Conservation (phyloP, 768 basidiomycete species). For the Mycena crocata region DNA sequence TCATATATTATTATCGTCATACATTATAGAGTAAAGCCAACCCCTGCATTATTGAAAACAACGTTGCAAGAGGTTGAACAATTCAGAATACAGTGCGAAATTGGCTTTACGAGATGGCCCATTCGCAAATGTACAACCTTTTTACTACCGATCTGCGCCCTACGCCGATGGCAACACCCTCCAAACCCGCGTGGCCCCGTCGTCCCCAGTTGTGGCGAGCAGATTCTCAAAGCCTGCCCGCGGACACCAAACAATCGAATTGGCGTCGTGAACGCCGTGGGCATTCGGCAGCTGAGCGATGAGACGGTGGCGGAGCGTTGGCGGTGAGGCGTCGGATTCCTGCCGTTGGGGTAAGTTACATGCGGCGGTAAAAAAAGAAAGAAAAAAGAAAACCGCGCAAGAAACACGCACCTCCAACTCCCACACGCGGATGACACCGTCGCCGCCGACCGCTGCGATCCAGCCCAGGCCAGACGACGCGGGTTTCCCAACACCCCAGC, state of each 20-base stretch:
- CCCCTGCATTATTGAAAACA: no score
- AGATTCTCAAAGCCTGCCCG: conserved; percentile 71
- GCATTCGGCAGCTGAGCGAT: conserved; percentile 71
- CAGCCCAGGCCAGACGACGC: conserved; percentile 66
- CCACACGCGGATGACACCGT: conserved; percentile 88
- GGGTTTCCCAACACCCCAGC: conserved; percentile 68
- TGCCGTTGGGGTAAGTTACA: no score
- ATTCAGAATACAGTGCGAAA: no score
- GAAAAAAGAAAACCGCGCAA: conserved; percentile 10
- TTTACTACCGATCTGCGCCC: no score
- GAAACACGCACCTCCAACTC: conserved; percentile 66
- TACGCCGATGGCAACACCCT: conserved; percentile 43
- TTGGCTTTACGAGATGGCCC: no score
- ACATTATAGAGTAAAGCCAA: no score
- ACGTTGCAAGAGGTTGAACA: no score
- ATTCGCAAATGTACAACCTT: no score
- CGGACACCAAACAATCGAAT: conserved; percentile 87
- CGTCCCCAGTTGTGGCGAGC: conserved; percentile 88
- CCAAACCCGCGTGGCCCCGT: conserved; percentile 89
- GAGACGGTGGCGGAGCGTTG: conserved; percentile 53
- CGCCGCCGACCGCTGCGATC: conserved; percentile 87
- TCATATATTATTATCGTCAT: no score
- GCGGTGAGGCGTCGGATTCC: conserved; percentile 41
- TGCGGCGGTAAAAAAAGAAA: background rate
- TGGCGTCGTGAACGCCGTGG: conserved; percentile 89